Evolutionary conservation across 768 basidiomycete genomes (phyloP).

Genomic region (Leccinum imitatum): DNA sequence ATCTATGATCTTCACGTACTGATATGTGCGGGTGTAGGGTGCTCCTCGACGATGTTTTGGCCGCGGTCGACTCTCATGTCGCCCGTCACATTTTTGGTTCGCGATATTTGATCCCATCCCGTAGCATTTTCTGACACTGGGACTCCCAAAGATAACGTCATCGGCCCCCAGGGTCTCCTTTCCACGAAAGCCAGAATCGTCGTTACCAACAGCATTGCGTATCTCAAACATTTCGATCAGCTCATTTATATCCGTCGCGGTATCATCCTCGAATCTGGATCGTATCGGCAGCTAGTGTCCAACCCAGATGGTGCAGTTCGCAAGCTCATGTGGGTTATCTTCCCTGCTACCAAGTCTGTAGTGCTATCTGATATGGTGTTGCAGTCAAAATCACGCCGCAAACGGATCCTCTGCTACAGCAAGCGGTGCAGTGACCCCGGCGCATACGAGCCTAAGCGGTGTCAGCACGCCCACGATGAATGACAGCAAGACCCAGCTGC

Average conservation of each 20-base stretch:
- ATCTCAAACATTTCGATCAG: constrained; percentile 73
- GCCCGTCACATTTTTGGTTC: constrained; percentile 82
- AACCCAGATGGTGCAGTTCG: constrained; percentile 65
- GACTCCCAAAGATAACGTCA: constrained; percentile 62
- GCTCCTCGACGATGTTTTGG: constrained; percentile 87
- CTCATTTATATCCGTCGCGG: constrained; percentile 77
- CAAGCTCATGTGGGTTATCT: constrained; percentile 63
- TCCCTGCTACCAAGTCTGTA: fast-evolving
- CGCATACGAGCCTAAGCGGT: constrained; percentile 30
- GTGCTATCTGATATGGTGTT: background rate
- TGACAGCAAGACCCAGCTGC: constrained; percentile 25
- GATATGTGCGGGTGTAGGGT: constrained; percentile 40
- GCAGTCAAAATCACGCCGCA: constrained; percentile 47
- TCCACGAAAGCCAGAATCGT: constrained; percentile 81
- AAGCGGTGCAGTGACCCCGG: constrained; percentile 51
- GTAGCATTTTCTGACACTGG: background rate
- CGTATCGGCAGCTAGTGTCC: constrained; percentile 58
- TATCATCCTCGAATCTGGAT: constrained; percentile 74
- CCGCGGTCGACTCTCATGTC: constrained; percentile 85
- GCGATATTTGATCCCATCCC: background rate
- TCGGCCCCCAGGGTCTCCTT: constrained; percentile 82
- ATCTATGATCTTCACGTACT: background rate
- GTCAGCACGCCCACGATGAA: constrained; percentile 19
- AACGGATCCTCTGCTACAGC: constrained; percentile 42
- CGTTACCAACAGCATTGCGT: constrained; percentile 88